Evolutionary conservation across 176 grass and related monocot species (phyloP).

Genomic region (Bromus sterilis): DNA sequence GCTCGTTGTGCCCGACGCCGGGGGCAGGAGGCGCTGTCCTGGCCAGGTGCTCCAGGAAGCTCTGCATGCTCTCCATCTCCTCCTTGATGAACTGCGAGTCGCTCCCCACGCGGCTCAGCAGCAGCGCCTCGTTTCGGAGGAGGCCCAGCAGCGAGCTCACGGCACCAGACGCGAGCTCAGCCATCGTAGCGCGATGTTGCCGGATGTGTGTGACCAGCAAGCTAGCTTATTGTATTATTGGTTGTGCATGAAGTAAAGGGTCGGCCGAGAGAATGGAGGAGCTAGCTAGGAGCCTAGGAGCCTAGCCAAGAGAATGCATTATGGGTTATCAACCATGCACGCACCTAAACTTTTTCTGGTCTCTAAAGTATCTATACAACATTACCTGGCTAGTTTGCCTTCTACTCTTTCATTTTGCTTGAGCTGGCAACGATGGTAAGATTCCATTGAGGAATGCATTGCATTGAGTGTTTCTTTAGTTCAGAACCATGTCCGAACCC

Average conservation of each 20-base stretch:
- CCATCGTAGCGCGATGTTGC: neutral
- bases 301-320: too few species aligned
- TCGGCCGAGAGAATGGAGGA: too few species aligned
- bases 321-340: too few species aligned
- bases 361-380: too few species aligned
- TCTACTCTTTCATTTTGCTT: neutral
- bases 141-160: neutral
- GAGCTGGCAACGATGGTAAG: neutral
- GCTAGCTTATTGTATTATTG: too few species aligned
- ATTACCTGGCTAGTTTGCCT: neutral
- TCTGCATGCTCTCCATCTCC: neutral
- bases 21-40: neutral
- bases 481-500: neutral
- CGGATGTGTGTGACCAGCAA: neutral
- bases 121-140: neutral
- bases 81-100: neutral
- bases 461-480: neutral
- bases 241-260: too few species aligned
- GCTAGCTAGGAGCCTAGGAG: too few species aligned
- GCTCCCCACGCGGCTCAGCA: neutral
- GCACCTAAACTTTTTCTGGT: neutral
- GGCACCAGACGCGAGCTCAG: neutral
- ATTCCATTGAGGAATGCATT: neutral
- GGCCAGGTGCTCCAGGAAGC: slow-evolving; percentile 19
- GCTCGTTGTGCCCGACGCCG: neutral